Base-by-base conservation (phyloP, 441 rosid genomes). In the Erodium moschatum region DNA sequence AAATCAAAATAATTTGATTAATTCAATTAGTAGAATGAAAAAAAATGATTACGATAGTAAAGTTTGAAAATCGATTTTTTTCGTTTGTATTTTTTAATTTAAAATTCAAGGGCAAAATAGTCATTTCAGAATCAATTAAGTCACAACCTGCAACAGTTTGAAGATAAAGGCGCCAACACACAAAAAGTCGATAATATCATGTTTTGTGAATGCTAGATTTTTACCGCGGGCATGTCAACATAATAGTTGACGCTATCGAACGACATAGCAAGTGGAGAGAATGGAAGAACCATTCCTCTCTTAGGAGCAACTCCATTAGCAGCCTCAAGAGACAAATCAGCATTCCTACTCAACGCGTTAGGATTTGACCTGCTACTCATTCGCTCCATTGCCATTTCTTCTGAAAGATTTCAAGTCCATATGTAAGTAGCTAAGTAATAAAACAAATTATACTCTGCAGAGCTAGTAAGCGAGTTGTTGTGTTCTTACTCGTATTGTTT, bases 241-340 rank as follows among this genome's bases (percentile, higher is more conserved):
- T 77, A 85, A 84, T 91, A 94, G 67, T 85, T 76, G 40, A 94
- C 85, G n/a, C 69, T 74, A 66, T 87, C 83, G 6, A 94, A 94
- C 0, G 97, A 87, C 99, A 94, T 88, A 29, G 88, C 85, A 11
- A 88, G 86, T 71, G 97, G 97, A 33, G 89, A 80, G 85, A 94
- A 91, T 68, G 96, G 99, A 66, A 94, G 84, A 76, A 88, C 80
- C 97, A 91, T 94, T 83, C 99, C 99, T 83, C 82, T 85, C 80
- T 84, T 88, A 0, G 76, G 69, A 44, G 82, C 75, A 27, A 73
- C 86, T 33, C 83, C 85, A 52, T 72, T 77, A 60, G 70, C 75
- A 18, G 33, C 71, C 50, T 83, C 80, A 48, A 64, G 73, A 38
- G 80, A 70, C 19, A n/a, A n/a, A n/a, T n/a, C n/a, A n/a, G n/a